These are phyloP conservation scores for Hypoxylon perforatum DNA, from an alignment of 495 filamentous ascomycete species.

Conservation along the genomic window DNA sequence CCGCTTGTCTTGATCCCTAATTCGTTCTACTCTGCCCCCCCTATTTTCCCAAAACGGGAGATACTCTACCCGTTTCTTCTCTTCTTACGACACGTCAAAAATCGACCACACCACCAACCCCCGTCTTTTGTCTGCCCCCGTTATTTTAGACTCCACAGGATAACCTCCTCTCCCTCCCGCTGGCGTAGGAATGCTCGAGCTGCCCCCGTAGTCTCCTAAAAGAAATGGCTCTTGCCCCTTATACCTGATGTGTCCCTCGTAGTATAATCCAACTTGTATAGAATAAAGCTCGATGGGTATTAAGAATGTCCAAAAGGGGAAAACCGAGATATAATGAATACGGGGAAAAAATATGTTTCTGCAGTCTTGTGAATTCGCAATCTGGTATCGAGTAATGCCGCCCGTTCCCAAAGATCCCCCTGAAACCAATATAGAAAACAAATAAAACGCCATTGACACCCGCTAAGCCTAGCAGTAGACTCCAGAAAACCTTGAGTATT, in stretches of 20 bases:
- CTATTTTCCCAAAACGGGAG: constrained; percentile 27
- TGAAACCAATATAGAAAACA: constrained; percentile 6
- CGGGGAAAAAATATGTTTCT: constrained; percentile 24
- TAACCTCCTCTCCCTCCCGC: constrained; percentile 20
- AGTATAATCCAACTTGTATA: constrained; percentile 33
- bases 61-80: constrained; percentile 30
- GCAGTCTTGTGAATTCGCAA: constrained; percentile 42
- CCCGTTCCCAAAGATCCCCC: constrained; percentile 4
- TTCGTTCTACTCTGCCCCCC: constrained; percentile 24
- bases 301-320: constrained; percentile 24
- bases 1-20: constrained; percentile 32
- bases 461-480: constrained; percentile 9
- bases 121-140: constrained; percentile 17
- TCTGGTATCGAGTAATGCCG: constrained; percentile 39
- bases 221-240: constrained; percentile 13
- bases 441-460: constrained; percentile 31
- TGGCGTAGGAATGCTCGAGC: constrained; percentile 21
- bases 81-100: constrained; percentile 21
- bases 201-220: constrained; percentile 3
- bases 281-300: constrained; percentile 30
- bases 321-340: constrained; percentile 20
- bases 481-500: constrained; percentile 13
- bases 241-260: constrained; percentile 18
- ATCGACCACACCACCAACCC: constrained; percentile 21
- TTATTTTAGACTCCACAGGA: constrained; percentile 40